A percentile compares a stretch with the other conserved stretches of the same genome.
Evolutionary conservation across 768 basidiomycete species (phyloP).

Genomic region (Termitomyces sp.): DNA sequence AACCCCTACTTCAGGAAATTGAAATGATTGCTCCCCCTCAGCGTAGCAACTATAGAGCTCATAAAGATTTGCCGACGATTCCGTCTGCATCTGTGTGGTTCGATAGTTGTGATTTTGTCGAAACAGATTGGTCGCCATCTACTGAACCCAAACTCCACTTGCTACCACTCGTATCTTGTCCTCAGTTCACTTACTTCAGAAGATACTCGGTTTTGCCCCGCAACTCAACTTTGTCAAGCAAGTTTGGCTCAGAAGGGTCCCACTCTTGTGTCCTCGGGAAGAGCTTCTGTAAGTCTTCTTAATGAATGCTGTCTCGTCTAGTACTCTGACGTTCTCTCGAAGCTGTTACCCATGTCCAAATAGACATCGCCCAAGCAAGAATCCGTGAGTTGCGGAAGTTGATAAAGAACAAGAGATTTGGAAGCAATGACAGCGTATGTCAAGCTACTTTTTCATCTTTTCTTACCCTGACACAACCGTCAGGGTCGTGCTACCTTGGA

Average conservation of each 20-base stretch:
- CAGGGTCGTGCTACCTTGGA: constrained; percentile 16
- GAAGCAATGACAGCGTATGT: constrained; percentile 5
- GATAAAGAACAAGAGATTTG: constrained; percentile 10
- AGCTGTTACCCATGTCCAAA: constrained; percentile 66
- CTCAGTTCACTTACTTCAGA: constrained; percentile 80
- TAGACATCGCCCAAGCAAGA: constrained; percentile 50
- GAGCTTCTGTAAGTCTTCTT: constrained; percentile 46
- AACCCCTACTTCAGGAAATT: constrained; percentile 59
- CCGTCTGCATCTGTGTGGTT: constrained; percentile 59
- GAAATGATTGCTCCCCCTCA: constrained; percentile 41
- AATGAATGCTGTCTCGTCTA: neutral
- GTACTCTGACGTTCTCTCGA: constrained; percentile 7
- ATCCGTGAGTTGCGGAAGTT: constrained; percentile 40
- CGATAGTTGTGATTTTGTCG: constrained; percentile 77
- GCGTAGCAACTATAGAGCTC: constrained; percentile 43
- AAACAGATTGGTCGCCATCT: constrained; percentile 60
- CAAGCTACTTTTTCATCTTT: neutral
- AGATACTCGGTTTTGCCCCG: constrained; percentile 39
- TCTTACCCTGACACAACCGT: neutral
- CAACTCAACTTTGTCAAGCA: constrained; percentile 45
- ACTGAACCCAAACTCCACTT: constrained; percentile 58
- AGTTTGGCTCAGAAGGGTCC: constrained; percentile 83
- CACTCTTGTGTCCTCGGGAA: constrained; percentile 78
- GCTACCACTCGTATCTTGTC: constrained; percentile 69
- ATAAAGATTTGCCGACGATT: constrained; percentile 36